Conservation (phyloP, 2,329 filamentous ascomycete species). For the Hypoxylon sp. region DNA sequence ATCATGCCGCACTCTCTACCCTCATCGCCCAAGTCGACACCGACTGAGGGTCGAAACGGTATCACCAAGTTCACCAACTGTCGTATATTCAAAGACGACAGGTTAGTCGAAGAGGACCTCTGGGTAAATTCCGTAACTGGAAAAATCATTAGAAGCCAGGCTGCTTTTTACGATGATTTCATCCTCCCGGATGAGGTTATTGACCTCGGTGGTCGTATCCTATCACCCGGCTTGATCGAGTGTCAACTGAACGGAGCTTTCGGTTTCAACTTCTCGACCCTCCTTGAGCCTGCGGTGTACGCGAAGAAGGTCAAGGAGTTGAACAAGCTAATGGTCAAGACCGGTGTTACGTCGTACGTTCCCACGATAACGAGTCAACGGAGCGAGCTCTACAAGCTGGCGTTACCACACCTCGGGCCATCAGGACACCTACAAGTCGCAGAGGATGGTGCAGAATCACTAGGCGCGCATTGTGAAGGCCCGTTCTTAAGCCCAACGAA, state of each 20-base stretch:
- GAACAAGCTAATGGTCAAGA: conserved; percentile 79
- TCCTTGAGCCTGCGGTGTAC: conserved; percentile 78
- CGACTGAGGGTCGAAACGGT: conserved; percentile 60
- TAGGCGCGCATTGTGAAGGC: conserved; percentile 92
- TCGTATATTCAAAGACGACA: conserved; percentile 77
- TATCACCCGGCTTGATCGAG: conserved; percentile 90
- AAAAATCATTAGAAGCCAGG: conserved; percentile 82
- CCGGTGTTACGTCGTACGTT: conserved; percentile 89
- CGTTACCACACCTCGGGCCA: conserved; percentile 83
- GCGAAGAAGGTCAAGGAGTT: conserved; percentile 79
- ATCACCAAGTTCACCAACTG: conserved; percentile 95
- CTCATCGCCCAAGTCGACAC: conserved; percentile 63
- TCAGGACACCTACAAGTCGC: conserved; percentile 73
- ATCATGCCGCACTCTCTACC: conserved; percentile 54
- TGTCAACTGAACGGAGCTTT: conserved; percentile 93
- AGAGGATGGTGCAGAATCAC: conserved; percentile 82
- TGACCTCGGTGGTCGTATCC: conserved; percentile 85
- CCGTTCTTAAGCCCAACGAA: conserved; percentile 87
- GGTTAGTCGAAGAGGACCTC: conserved; percentile 82
- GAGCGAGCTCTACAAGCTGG: conserved; percentile 85
- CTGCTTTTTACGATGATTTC: conserved; percentile 77
- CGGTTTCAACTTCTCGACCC: conserved; percentile 90
- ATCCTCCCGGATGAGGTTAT: conserved; percentile 80
- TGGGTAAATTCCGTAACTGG: conserved; percentile 88
- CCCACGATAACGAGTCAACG: conserved; percentile 88